Conservation (phyloP, 495 filamentous ascomycete species). For the Pseudoneurospora amorphoporcata region DNA sequence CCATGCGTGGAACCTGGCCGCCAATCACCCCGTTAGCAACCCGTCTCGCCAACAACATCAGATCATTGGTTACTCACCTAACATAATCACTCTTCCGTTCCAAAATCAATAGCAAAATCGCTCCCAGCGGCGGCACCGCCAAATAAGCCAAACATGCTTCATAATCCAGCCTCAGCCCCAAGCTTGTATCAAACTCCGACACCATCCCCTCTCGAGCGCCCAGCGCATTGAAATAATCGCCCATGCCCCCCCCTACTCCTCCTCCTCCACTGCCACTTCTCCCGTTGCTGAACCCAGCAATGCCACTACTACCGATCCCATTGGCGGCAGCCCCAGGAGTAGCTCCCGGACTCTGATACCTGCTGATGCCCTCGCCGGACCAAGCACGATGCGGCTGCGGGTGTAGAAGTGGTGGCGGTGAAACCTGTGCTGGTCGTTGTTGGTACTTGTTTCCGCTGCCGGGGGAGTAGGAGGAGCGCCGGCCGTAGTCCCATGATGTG, state of each 20-base stretch:
- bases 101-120: slow-evolving; percentile 69
- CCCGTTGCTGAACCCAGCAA: not conserved
- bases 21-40: not conserved
- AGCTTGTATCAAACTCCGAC: slow-evolving; percentile 59
- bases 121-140: slow-evolving; percentile 75
- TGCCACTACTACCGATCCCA: not conserved
- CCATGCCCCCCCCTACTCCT: slow-evolving; percentile 13
- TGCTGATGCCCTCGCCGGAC: slow-evolving; percentile 21
- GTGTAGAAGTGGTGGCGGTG: slow-evolving; percentile 39
- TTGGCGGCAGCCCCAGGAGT: not conserved
- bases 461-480: slow-evolving; percentile 38
- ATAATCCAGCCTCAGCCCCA: slow-evolving; percentile 60
- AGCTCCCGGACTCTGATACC: slow-evolving; percentile 15
- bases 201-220: slow-evolving; percentile 27
- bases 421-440: slow-evolving; percentile 24
- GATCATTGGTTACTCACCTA: slow-evolving; percentile 45
- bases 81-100: slow-evolving; percentile 97
- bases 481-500: slow-evolving; percentile 30
- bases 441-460: slow-evolving; percentile 23
- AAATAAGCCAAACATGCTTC: slow-evolving; percentile 91
- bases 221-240: slow-evolving; percentile 26
- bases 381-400: slow-evolving; percentile 41
- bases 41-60: not conserved
- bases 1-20: slow-evolving; percentile 82
- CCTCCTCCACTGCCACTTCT: slow-evolving; percentile 1